phyloP scores from a whole-genome alignment of 164 flowering plant genomes.

The Litsea cubeba region DNA sequence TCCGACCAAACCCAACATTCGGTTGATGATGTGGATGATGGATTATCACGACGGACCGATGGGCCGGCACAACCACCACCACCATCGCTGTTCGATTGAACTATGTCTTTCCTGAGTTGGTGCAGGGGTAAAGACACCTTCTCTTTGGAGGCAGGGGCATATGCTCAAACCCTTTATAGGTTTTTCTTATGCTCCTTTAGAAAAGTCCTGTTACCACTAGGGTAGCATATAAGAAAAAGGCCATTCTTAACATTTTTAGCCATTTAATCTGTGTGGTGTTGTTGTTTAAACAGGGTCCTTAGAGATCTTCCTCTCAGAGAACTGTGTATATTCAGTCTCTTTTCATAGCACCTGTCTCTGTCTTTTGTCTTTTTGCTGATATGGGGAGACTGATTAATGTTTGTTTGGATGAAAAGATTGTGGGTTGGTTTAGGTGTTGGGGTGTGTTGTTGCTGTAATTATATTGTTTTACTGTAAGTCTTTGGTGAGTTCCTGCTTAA shows the following conservation, averaged over 20 bases:
- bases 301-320: not conserved
- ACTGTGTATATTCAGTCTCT: conserved; percentile 1
- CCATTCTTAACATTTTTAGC: not conserved
- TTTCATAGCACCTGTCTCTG: not conserved
- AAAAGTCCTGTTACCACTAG: no score
- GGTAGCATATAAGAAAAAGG: no score
- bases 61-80: conserved; percentile 13
- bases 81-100: conserved; percentile 16
- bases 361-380: not conserved
- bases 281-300: not conserved
- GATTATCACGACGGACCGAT: conserved; percentile 17
- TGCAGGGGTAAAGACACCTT: no score
- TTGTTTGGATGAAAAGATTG: not conserved
- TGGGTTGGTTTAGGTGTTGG: conserved; percentile 3
- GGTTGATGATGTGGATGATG: conserved; percentile 23
- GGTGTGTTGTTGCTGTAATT: not conserved
- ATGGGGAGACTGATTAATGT: not conserved
- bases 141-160: no score
- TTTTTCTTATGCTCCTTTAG: no score
- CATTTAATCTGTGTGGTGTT: not conserved
- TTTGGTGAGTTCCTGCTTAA: not conserved
- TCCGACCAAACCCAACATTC: conserved; percentile 13
- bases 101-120: no score
- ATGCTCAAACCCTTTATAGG: no score
- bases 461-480: not conserved